phyloP scores from a whole-genome alignment of 1,284 basidiomycete genomes.

The Ceratobasidium sp. region DNA sequence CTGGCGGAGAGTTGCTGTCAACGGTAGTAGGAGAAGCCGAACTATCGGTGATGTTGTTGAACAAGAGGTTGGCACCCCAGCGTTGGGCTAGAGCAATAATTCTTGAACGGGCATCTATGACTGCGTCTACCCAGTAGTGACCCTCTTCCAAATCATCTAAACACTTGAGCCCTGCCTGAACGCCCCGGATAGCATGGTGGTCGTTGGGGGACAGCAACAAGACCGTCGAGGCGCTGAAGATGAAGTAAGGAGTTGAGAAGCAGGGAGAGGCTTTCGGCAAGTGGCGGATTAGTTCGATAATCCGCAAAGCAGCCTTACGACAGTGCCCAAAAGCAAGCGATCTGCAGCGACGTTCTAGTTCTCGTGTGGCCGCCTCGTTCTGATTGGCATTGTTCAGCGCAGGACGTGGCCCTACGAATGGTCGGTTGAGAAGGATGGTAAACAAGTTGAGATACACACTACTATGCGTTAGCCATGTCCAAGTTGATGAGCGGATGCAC shows the following conservation, averaged over 20 bases:
- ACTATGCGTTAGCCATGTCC: neutral
- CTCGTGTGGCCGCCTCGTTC: neutral
- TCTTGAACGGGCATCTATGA: constrained; percentile 21
- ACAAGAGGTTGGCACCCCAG: constrained; percentile 21
- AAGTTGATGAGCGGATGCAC: neutral
- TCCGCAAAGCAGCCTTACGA: constrained; percentile 23
- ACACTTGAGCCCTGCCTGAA: constrained; percentile 16
- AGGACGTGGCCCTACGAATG: constrained; percentile 27
- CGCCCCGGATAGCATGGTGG: constrained; percentile 12
- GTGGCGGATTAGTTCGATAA: constrained; percentile 36
- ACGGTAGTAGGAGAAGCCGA: neutral
- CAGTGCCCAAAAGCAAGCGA: constrained; percentile 27
- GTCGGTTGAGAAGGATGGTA: constrained; percentile 27
- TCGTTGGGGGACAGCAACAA: constrained; percentile 31
- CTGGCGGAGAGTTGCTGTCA: neutral
- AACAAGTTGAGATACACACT: constrained; percentile 34
- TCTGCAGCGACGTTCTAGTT: constrained; percentile 22
- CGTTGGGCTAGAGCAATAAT: constrained; percentile 24
- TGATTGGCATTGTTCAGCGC: neutral
- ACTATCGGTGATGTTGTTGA: neutral
- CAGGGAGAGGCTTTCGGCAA: constrained; percentile 28
- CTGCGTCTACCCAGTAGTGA: constrained; percentile 20
- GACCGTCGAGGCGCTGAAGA: constrained; percentile 33
- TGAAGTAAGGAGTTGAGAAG: constrained; percentile 29
- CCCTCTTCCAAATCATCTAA: constrained; percentile 19